Evolutionary conservation across 2,329 filamentous ascomycete genomes (phyloP), one percentile per base, ranked within the genome.

Genomic region (Huntiella decipiens): DNA sequence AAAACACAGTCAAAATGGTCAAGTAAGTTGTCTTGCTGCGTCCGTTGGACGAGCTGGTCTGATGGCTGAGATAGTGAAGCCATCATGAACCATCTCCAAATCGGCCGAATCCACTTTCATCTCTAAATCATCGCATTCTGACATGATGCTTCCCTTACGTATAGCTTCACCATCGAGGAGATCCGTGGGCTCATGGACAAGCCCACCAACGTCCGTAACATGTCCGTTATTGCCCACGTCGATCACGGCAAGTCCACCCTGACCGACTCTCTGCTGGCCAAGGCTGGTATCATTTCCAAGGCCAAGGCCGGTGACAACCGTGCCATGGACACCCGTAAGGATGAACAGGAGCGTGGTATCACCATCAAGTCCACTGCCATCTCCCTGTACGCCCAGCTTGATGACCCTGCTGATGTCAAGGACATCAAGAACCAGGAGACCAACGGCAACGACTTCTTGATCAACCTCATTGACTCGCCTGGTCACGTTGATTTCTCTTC

Each of bases 401-500:
- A 73, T 51, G 77, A 82, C 56, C 69, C 74, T 42, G 88, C 95
- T 50, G 91, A 96, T 63, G 63, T 95, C 56, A 93, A 94, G 78
- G 91, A 98, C 63, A 86, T 96, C 57, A 80, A 82, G 56, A 77
- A 79, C 65, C 76, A 86, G 68, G 81, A 84, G 70, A 82, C 84
- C 56, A 75, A 86, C 53, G 91, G 91, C 67, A 82, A 80, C 66
- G 85, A 94, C 66, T 98, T 98, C 82, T 75, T 98, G 74, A 92
- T 98, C 80, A 98, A 98, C 81, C 77, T 98, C 70, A 98, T 98
- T 66, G 91, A 98, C 71, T 98, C 91, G 51, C 91, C 91, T 53
- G 91, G 91, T 77, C 91, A 98, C 88, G 91, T 98, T 73, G 91
- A 98, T 73, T 98, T 98, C 81, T 98, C 91, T 37, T 98, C 91